Percentiles rank a stretch among this genome's conserved stretches.
These are phyloP conservation scores for Pseudonectria buxi DNA, from an alignment of 2,329 filamentous ascomycete genomes.

Conservation along the genomic window DNA sequence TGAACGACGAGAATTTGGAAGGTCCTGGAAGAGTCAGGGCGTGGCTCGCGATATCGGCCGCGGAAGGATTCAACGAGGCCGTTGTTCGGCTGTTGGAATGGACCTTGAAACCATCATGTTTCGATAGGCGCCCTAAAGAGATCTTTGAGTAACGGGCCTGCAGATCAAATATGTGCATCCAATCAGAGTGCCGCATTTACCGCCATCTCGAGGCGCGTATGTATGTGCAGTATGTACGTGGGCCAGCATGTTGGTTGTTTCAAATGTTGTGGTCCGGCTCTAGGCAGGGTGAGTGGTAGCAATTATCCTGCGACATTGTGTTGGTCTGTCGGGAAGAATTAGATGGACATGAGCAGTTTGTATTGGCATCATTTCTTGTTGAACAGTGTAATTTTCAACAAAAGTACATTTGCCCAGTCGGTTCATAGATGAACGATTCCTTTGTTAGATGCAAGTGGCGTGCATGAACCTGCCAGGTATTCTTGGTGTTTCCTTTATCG, in stretches of 20 bases:
- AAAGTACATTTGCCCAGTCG: too few relatives aligned
- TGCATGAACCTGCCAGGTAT: conserved; percentile 4
- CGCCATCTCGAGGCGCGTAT: background rate
- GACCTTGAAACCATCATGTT: background rate
- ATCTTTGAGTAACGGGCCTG: background rate
- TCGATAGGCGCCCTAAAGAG: background rate
- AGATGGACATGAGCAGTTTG: too few relatives aligned
- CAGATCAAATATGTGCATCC: background rate
- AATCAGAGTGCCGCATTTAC: conserved; percentile 1
- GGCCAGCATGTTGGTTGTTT: too few relatives aligned
- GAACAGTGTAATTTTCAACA: background rate
- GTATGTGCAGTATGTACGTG: background rate
- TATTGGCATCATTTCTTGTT: too few relatives aligned
- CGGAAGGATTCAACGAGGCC: conserved; percentile 1
- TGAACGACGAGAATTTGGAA: conserved; percentile 1
- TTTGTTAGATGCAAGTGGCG: background rate
- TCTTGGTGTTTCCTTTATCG: conserved; percentile 4
- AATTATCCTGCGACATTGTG: too few relatives aligned
- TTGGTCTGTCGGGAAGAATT: too few relatives aligned
- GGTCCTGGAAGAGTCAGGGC: background rate
- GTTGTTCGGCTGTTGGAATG: conserved; percentile 1
- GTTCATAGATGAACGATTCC: background rate
- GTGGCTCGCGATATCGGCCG: too few relatives aligned
- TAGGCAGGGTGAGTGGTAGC: too few relatives aligned
- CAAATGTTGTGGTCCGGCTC: too few relatives aligned